Base-by-base conservation (phyloP, 768 basidiomycete species). In the Botryobasidium botryosum region DNA sequence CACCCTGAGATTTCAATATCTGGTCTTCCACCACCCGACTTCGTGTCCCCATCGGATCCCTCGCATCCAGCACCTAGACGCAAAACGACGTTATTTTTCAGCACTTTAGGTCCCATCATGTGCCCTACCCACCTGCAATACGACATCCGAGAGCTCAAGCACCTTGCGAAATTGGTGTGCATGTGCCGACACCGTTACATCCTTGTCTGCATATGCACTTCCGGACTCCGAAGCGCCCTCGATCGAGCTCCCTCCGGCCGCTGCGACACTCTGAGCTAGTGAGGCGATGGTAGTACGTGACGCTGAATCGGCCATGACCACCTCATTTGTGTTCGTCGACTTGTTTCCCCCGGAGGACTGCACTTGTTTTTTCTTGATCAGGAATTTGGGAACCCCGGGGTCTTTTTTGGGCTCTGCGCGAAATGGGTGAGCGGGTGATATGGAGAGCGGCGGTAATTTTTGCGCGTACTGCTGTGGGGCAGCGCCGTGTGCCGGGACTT, bases 11-110 rank as follows among this genome's bases (percentile, higher is more conserved):
- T 50, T 85, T 67, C 36, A 82, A 67, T 1, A 94, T 88, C 58
- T 94, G 91, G 56, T 92, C 86, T 59, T 99, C 94, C 3, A 97
- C 88, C 31, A 92, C 68, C 42, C 80, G 69, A 61, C 87, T 92
- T 51, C 92, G 64, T 33, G 87, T 91, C 0, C 92, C 91, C 47
- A 92, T 82, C 2, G 94, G 92, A 65, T 97, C 92, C 32, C 92
- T 68, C 1, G 91, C 91, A 62, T 97, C 94, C 13, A 97, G 68
- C 0, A 87, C 84, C 49, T 50, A 20, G 10, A 3, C 15, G 7
- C 27, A 21, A 36, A 18, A 48, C 8, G 43, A 35, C 10, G 15
- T 29, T 33, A n/a, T 43, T 17, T 37, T 5, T 12, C 35, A 39
- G 13, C 12, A n/a, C n/a, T n/a, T n/a, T 12, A 39, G 20, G 13